Evolutionary conservation across 139 green algal genomes (phyloP), one percentile per base, ranked within the genome.

Genomic region (Zygnema cylindricum): DNA sequence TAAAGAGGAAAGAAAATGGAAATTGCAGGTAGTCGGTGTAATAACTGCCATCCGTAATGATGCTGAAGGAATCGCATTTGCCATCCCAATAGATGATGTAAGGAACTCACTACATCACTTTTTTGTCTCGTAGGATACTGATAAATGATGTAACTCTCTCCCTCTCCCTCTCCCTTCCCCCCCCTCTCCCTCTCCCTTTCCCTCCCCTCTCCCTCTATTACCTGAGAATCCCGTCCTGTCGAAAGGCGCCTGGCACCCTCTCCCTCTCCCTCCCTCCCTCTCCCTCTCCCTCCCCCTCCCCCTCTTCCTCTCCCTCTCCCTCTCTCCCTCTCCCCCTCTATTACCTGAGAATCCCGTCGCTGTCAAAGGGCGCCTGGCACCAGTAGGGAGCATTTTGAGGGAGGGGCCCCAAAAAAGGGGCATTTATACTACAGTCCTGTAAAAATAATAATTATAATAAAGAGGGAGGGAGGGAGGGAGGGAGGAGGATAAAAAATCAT

Each of bases 21-120:
- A n/a, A n/a, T n/a, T n/a, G 23, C 25, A 82, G 73, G 84, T 92
- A 0, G 73, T 92, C 32, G 89, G 84, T 1, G 85, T 92, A 75
- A 92, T 85, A 39, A 91, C 89, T n/a, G 89, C 89, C 1, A 93
- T 93, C 63, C 81, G 71, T 0, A 57, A 82, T 54, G 86, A 92
- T 42, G 86, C 86, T 7, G 90, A 93, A 3, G 90, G 90, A 21
- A 89, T 93, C 43, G 81, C 77, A 1, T 92, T 92, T 32, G 89
- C 89, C n/a, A 92, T 92, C 11, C 89, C 89, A 43, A 91, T 91
- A 43, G 90, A 92, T 23, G 16, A 85, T n/a, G 77, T 85, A 73
- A n/a, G n/a, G n/a, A n/a, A n/a, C n/a, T 63, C 33, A 41, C 43
- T 33, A 69, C 69, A 1, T 1, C 49, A 63, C 49, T 63, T 63